Base-by-base conservation (phyloP, 768 basidiomycete species). In the Hygrophorus pudorinus region DNA sequence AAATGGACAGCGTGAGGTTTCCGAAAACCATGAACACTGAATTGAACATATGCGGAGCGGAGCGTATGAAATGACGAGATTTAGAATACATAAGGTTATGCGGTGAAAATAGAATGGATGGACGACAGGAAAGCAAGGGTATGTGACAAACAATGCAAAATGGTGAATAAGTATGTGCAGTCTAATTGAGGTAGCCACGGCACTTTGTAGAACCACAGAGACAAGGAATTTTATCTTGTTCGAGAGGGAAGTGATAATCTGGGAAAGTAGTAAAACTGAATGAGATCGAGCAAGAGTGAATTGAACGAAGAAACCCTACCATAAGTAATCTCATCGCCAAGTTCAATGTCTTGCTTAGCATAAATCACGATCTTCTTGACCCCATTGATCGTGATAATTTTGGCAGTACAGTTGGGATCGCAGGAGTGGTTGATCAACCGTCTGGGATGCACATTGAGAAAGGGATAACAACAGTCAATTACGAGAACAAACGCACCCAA, bases 341-440 rank as follows among this genome's bases (percentile, higher is more conserved):
- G 79, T 53, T 94, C 85, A 55, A 99, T 92, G 53, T 87, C 87
- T 54, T 88, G 79, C 64, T 97, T 96, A 27, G 96, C 96, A 61
- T 99, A 99, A 42, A 99, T 99, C 58, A 99, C 96, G 55, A 99
- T 99, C 76, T 96, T 92, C 74, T 92, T 92, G 66, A 86, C 87
- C 35, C 86, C 82, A 56, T 73, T 91, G 60, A 91, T 88, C 50
- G 85, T 88, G 53, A 89, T 90, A 56, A 88, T 89, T 68, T 88
- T 90, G 34, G 87, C 87, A 8, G 81, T 89, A 57, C 87, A 88
- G 50, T 88, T 89, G 11, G 96, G 96, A 56, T 93, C 90, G 58
- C 96, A 99, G 35, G 92, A 97, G 56, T 99, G 96, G 62, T 99
- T 99, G 64, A 99, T 99, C 56, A 99, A 66, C 37, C 96, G 93